phyloP scores from a whole-genome alignment of 495 filamentous ascomycete genomes.

The Penicillium bialowiezense region DNA sequence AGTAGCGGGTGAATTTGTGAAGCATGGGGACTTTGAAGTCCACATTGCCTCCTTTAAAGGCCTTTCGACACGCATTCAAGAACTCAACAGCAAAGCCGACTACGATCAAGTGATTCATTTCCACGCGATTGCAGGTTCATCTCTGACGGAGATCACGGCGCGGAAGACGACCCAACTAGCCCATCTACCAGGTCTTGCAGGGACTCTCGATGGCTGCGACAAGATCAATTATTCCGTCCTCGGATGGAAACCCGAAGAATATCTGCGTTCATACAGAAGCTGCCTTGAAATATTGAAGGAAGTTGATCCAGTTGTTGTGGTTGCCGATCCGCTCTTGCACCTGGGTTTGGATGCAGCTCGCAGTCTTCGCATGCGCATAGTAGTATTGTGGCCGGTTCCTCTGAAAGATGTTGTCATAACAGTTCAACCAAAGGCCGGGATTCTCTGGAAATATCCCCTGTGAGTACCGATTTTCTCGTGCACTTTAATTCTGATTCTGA shows the following conservation, averaged over 20 bases:
- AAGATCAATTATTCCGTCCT: conserved; percentile 34
- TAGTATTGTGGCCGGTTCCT: conserved; percentile 35
- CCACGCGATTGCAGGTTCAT: conserved; percentile 42
- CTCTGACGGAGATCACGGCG: conserved; percentile 40
- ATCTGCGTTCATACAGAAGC: conserved; percentile 44
- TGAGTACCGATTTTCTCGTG: conserved; percentile 18
- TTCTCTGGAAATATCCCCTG: conserved; percentile 46
- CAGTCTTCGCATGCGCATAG: conserved; percentile 25
- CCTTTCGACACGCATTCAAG: conserved; percentile 27
- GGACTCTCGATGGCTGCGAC: conserved; percentile 34
- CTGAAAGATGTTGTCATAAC: conserved; percentile 39
- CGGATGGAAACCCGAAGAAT: conserved; percentile 48
- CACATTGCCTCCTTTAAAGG: conserved; percentile 53
- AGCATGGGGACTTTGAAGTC: conserved; percentile 41
- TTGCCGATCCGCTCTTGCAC: conserved; percentile 49
- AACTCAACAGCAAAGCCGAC: conserved; percentile 24
- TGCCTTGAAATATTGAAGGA: conserved; percentile 41
- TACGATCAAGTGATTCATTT: conserved; percentile 25
- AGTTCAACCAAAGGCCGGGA: conserved; percentile 31
- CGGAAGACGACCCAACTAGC: conserved; percentile 32
- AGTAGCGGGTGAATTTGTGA: conserved; percentile 48
- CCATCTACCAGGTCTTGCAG: conserved; percentile 36
- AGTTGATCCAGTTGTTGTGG: conserved; percentile 40
- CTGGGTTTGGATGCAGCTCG: conserved; percentile 48
- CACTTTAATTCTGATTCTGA: conserved; percentile 5